These are phyloP conservation scores for Aspergillus amoenus DNA, from an alignment of 2,329 filamentous ascomycete species.

Conservation along the genomic window DNA sequence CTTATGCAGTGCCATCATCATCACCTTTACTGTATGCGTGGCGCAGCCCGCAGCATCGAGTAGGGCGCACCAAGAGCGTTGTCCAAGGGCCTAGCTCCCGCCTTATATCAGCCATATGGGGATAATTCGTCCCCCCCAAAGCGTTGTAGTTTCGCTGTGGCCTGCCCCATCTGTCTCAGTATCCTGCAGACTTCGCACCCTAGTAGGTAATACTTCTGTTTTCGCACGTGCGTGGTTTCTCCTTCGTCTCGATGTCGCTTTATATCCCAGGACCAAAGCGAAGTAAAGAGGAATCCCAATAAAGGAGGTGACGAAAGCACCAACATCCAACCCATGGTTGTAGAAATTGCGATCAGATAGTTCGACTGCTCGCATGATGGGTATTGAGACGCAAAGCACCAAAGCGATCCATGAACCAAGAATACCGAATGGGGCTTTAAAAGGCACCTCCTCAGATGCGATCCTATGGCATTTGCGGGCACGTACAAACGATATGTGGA, in stretches of 20 bases:
- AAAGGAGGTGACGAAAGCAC: constrained; percentile 74
- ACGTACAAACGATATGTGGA: constrained; percentile 65
- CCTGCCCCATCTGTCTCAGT: constrained; percentile 1
- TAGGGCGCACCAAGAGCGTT: background rate
- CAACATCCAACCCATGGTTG: constrained; percentile 61
- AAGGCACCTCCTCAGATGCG: constrained; percentile 56
- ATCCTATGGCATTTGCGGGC: constrained; percentile 62
- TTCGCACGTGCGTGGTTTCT: constrained; percentile 50
- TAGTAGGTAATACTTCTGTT: constrained; percentile 60
- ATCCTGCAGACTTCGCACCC: constrained; percentile 45
- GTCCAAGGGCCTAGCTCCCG: background rate
- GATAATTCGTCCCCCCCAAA: constrained; percentile 3
- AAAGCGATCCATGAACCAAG: constrained; percentile 67
- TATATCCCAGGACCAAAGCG: constrained; percentile 66
- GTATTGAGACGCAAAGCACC: constrained; percentile 68
- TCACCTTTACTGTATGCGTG: background rate
- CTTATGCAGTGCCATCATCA: background rate
- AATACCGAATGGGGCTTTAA: constrained; percentile 68
- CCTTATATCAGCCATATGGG: constrained; percentile 12
- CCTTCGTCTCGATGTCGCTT: constrained; percentile 55
- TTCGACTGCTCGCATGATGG: constrained; percentile 76
- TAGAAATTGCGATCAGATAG: constrained; percentile 57
- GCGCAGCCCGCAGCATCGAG: background rate
- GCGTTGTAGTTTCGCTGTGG: background rate
- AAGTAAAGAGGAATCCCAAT: constrained; percentile 73